Evolutionary conservation across 192 early-diverging fungal genomes (phyloP), one percentile per base, ranked within the genome.

Genomic region (Backusella sp.): DNA sequence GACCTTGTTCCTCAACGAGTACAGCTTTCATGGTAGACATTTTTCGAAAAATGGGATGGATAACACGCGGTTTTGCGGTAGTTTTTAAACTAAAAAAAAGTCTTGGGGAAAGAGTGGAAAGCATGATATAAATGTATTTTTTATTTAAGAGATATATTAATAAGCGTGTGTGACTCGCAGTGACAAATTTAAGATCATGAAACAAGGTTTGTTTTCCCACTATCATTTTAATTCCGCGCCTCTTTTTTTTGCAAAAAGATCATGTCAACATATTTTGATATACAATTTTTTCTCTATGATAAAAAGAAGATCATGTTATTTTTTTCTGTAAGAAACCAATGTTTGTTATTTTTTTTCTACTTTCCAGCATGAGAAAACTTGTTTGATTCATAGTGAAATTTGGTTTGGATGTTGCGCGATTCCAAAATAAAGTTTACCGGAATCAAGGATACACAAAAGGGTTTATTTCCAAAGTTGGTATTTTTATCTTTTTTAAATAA

Each of bases 1-100:
- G 91, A 44, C 92, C 92, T 44, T 82, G 77, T 30, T 89, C 86
- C 49, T 87, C 87, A 26, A 91, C 72, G 68, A 82, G 75, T 34
- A 83, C 83, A 12, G 87, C 87, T 77, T 85, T 68, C 78, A 84
- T 83, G 15, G 78, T 73, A 17, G 84, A 79, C 73, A 84, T 77
- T 9, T 62, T 77, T 46, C 73, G 74, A 36, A 62, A 34, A 32
- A 19, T 66, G 28, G 41, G 53, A 19, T 70, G 36, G 21, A 72
- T 28, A 62, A 62, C 26, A 28, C 26, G 56, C 12, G 56, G 56
- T 14, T 26, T 62, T 26, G 56, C n/a, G 26, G 3, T 28, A 14
- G 56, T 28, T 23, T 62, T 62, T 62, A 62, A 26, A 23, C 23
- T 62, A 28, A 62, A 62, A 28, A 62, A 62, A 62, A 62, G 11